Evolutionary conservation across 371 early-diverging fungal species (phyloP), one percentile per base, ranked within the genome.

Genomic region (Rhizomucor pusillus): DNA sequence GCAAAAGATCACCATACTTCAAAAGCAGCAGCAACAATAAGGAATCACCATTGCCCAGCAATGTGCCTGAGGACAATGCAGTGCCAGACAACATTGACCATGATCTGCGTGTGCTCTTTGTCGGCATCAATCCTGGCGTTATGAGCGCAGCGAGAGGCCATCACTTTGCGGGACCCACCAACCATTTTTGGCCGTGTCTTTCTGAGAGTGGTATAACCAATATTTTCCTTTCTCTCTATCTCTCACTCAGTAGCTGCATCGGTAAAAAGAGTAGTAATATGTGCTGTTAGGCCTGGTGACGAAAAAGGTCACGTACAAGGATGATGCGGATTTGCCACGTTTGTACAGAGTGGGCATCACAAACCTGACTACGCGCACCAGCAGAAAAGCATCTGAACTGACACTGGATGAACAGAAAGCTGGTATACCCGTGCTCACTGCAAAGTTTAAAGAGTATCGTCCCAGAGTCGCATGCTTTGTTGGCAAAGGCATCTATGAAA

Each of bases 111-210:
- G 80, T 91, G 0, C 50, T 91, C 18, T 91, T 90, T 62, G 76
- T 89, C 19, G 92, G 91, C 0, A 85, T 90, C 60, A 91, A 91
- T 59, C 90, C 89, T 1, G 92, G 90, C 1, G 51, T 87, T 4
- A 63, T 65, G 9, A 85, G 84, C 49, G 74, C 86, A 13, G 59
- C 72, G 14, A 73, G 60, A 51, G 78, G 82, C 10, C 86, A 86
- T 54, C 90, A 91, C 65, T 91, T 84, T 73, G 84, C 89, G 12
- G 79, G 80, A 23, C 86, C 84, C 2, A 82, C 75, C 3, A 91
- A 91, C 65, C 84, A 79, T 55, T 90, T 91, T 65, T 91, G 92
- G 92, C 79, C 80, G 1, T 87, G 88, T 56, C 60, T 91, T 16
- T 81, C 70, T 20, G 79, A 79, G 34, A 82, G 86, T 33, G 84